Evolutionary conservation across 2,329 filamentous ascomycete species (phyloP).

Genomic region (Penicillium sp.): DNA sequence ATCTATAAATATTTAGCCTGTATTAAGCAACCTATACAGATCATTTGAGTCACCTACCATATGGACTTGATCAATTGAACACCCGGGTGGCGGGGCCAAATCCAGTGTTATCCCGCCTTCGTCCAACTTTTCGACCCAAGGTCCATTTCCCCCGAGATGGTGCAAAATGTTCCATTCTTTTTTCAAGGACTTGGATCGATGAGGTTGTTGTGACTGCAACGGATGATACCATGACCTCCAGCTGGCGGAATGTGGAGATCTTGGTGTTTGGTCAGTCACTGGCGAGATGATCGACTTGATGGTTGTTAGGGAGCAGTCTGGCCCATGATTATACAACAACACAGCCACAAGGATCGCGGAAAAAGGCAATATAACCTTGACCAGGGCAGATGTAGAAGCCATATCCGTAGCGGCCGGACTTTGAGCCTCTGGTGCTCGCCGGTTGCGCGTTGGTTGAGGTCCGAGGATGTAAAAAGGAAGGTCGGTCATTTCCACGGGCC

Average conservation of each 20-base stretch:
- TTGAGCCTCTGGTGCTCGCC: not conserved
- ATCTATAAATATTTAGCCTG: not conserved
- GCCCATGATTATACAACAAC: not conserved
- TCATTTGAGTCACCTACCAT: not conserved
- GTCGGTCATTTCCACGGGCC: too few relatives aligned
- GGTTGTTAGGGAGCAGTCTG: not conserved
- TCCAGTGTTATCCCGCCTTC: not conserved
- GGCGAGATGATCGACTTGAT: not conserved
- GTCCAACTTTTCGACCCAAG: constrained; percentile 1
- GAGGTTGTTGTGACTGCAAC: too few relatives aligned
- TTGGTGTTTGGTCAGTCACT: not conserved
- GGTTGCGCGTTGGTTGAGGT: not conserved
- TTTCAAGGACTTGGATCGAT: not conserved
- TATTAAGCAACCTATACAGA: too few relatives aligned
- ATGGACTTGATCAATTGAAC: not conserved
- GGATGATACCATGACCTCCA: not conserved
- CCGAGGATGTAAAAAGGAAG: too few relatives aligned
- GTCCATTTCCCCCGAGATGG: not conserved
- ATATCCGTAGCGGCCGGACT: not conserved
- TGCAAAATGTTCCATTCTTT: not conserved
- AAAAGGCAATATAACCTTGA: not conserved
- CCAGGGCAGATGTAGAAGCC: not conserved
- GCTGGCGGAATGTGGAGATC: not conserved
- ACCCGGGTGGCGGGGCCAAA: not conserved
- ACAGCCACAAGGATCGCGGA: not conserved